Evolutionary conservation across 2,329 filamentous ascomycete genomes (phyloP).

Genomic region (Plenodomus tracheiphilus): DNA sequence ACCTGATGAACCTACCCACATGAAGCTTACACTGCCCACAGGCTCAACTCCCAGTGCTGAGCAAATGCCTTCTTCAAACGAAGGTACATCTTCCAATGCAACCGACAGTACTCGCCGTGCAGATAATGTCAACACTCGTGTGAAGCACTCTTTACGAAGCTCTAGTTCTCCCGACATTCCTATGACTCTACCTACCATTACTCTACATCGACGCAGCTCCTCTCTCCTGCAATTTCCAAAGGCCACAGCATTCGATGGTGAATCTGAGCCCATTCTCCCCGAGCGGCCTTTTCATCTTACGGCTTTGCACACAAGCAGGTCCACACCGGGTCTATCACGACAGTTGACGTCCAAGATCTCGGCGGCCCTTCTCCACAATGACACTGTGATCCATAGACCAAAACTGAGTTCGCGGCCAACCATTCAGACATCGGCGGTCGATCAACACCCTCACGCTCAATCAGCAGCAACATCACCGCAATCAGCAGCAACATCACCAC

Average conservation of each 20-base stretch:
- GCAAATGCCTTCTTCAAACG: not conserved
- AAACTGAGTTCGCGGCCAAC: constrained; percentile 34
- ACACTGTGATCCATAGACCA: constrained; percentile 38
- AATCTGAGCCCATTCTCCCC: constrained; percentile 34
- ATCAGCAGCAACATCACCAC: constrained; percentile 3
- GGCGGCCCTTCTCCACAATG: constrained; percentile 28
- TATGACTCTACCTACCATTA: constrained; percentile 11
- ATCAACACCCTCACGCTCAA: constrained; percentile 5
- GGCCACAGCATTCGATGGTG: constrained; percentile 37
- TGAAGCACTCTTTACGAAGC: not conserved
- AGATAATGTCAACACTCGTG: not conserved
- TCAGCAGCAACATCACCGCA: constrained; percentile 2
- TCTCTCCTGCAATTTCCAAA: constrained; percentile 31
- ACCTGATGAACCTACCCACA: not conserved
- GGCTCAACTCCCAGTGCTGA: constrained; percentile 12
- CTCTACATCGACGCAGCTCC: constrained; percentile 15
- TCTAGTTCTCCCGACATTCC: constrained; percentile 9
- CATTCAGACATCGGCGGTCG: constrained; percentile 17
- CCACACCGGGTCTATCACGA: constrained; percentile 32
- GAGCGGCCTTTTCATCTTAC: constrained; percentile 10
- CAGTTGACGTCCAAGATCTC: constrained; percentile 34
- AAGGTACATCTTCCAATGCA: not conserved
- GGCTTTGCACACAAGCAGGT: constrained; percentile 29
- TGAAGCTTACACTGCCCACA: constrained; percentile 9
- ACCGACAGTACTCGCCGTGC: not conserved